Base-by-base conservation (phyloP, 148 eudicot genomes). In the Limonium bicolor region DNA sequence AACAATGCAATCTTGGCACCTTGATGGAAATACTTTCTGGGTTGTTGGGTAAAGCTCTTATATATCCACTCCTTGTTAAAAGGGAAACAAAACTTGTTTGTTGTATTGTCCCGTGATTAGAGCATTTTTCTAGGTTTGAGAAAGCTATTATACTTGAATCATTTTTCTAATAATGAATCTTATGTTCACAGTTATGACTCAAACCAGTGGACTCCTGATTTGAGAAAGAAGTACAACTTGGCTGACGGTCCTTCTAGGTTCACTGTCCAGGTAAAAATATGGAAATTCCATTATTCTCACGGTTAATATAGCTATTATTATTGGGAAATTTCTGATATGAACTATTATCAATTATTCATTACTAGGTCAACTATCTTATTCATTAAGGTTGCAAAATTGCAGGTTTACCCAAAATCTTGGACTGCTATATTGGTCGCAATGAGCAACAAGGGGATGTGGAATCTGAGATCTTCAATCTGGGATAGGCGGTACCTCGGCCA, bases 401-500 rank as follows among this genome's bases (percentile, higher is more conserved):
- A 74, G 82, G 82, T 76, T 11, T 76, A 76, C 54, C 83, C 83
- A 1, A 59, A 57, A 20, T 68, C 78, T 6, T 76, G 83, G 83
- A 72, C 72, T 2, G 67, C 75, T 1, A 69, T 76, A 48, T 50
- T 59, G 25, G 70, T 76, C 5, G 72, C 83, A 0, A 37, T 76
- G 45, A 78, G 72, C 65, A 76, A 76, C 65, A 74, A 76, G 38
- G 83, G 83, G 10, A 76, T 76, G 78, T 76, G 83, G 83, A 72
- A 76, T 46, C 4, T 72, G 46, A 68, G 83, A 55, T 72, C 78
- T 33, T 53, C 78, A 40, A 53, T 66, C 21, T 76, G 83, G 78
- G n/a, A n/a, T 1, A 38, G 42, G 20, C 42, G 68, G 74, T 27
- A 59, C 51, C 6, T 23, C 31, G 36, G 49, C 30, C 18, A 49